These are phyloP conservation scores for Globisporangium radiosum DNA, from an alignment of 352 stramenopile species.

Conservation along the genomic window DNA sequence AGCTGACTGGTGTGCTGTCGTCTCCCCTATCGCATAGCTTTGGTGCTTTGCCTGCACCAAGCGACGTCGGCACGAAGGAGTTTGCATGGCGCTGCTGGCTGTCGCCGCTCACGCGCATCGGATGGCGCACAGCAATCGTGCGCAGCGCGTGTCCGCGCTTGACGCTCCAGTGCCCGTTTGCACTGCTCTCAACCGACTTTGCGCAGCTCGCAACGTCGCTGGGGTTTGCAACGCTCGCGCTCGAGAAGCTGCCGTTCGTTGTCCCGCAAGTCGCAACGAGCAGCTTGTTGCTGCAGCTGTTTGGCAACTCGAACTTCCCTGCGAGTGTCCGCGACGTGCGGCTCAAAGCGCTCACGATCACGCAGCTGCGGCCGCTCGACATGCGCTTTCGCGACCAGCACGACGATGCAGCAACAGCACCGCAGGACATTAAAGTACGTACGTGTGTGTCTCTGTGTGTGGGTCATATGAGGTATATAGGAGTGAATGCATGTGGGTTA, in stretches of 20 bases:
- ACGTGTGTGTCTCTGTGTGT: too few relatives aligned
- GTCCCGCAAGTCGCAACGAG: conserved; percentile 63
- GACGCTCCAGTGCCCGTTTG: conserved; percentile 69
- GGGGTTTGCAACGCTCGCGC: conserved; percentile 48
- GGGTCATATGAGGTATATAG: too few relatives aligned
- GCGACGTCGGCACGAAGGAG: conserved; percentile 71
- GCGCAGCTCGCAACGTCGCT: conserved; percentile 75
- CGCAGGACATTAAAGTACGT: conserved; percentile 40
- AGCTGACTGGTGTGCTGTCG: neutral
- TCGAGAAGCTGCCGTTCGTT: conserved; percentile 71
- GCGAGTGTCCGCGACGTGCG: conserved; percentile 37
- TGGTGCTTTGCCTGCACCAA: conserved; percentile 48
- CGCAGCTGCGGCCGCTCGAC: conserved; percentile 57
- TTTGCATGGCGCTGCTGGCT: conserved; percentile 73
- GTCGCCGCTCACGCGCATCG: conserved; percentile 46
- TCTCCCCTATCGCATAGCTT: conserved; percentile 26
- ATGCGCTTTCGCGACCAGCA: conserved; percentile 56
- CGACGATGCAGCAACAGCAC: conserved; percentile 12
- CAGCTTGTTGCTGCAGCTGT: conserved; percentile 64
- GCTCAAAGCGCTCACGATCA: conserved; percentile 70
- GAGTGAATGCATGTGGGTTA: too few relatives aligned
- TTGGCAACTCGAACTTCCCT: conserved; percentile 82
- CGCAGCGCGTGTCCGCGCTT: conserved; percentile 62
- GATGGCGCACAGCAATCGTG: conserved; percentile 46
- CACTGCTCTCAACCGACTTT: conserved; percentile 66